Percentiles rank a stretch among this genome's conserved stretches.
phyloP scores from a whole-genome alignment of 768 basidiomycete species.

The Crepidotus variabilis region DNA sequence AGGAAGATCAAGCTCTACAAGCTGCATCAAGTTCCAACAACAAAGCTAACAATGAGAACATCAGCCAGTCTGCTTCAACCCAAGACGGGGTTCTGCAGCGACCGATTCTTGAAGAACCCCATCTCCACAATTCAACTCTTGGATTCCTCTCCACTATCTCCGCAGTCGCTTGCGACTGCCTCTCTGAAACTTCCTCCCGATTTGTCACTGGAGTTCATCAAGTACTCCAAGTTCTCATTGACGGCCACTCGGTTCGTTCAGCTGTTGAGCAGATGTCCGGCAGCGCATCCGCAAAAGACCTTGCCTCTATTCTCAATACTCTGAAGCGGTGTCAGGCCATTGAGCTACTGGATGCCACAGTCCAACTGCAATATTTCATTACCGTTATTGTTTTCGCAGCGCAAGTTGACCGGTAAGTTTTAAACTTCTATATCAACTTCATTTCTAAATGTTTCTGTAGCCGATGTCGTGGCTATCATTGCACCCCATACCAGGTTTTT shows the following conservation, averaged over 20 bases:
- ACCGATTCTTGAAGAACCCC: neutral
- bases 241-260: neutral
- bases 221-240: neutral
- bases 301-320: neutral
- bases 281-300: neutral
- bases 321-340: neutral
- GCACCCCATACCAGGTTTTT: neutral
- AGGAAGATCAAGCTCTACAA: neutral
- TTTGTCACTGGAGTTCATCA: neutral
- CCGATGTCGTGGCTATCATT: neutral
- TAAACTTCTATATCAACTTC: neutral
- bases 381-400: neutral
- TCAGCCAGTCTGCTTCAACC: neutral
- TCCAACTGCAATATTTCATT: neutral
- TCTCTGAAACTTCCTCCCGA: neutral
- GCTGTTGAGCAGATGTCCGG: neutral
- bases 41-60: neutral
- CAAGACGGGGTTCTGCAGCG: neutral
- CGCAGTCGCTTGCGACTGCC: neutral
- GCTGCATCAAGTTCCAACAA: neutral
- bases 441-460: neutral
- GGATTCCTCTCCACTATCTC: neutral
- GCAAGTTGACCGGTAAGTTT: neutral
- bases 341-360: neutral
- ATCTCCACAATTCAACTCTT: neutral